These are phyloP conservation scores for Pleurotus pulmonarius DNA, from an alignment of 768 basidiomycete genomes.

Conservation along the genomic window DNA sequence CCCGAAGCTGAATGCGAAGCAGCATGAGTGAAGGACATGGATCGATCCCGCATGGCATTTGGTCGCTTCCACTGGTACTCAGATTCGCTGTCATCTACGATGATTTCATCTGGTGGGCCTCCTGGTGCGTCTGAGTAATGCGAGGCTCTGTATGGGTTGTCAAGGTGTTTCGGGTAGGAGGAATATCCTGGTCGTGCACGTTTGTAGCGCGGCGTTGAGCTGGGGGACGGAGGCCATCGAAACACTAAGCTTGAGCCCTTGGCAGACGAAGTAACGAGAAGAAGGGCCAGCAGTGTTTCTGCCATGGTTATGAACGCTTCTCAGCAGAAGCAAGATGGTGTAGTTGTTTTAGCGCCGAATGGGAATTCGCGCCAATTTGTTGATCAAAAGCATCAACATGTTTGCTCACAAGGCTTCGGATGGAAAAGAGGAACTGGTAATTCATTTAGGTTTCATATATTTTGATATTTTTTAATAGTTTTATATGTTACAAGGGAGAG, in stretches of 20 bases:
- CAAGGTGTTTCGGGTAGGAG: slow-evolving; percentile 47
- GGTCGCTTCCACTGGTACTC: slow-evolving; percentile 68
- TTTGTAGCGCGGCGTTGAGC: slow-evolving; percentile 60
- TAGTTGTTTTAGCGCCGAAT: too few relatives aligned
- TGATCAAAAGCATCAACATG: too few relatives aligned
- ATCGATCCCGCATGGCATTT: slow-evolving; percentile 41
- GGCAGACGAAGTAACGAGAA: slow-evolving; percentile 82
- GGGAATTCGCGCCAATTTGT: too few relatives aligned
- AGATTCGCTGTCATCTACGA: slow-evolving; percentile 38
- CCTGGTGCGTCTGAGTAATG: slow-evolving; percentile 31
- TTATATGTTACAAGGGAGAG: too few relatives aligned
- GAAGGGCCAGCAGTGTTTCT: slow-evolving; percentile 73
- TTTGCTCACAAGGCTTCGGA: too few relatives aligned
- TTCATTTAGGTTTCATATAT: too few relatives aligned
- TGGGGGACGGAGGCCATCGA: slow-evolving; percentile 79
- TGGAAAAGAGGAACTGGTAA: too few relatives aligned
- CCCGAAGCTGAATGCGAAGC: slow-evolving; percentile 46
- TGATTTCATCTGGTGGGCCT: slow-evolving; percentile 23
- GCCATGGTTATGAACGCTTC: slow-evolving; percentile 42
- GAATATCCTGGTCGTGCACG: slow-evolving; percentile 57
- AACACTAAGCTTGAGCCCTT: slow-evolving; percentile 78
- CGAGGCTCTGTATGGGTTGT: slow-evolving; percentile 74
- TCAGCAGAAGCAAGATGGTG: neutral
- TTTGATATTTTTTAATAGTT: too few relatives aligned
- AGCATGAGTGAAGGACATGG: slow-evolving; percentile 47